Conservation (phyloP, 2,329 filamentous ascomycete species). For the Microdochium paspali region DNA sequence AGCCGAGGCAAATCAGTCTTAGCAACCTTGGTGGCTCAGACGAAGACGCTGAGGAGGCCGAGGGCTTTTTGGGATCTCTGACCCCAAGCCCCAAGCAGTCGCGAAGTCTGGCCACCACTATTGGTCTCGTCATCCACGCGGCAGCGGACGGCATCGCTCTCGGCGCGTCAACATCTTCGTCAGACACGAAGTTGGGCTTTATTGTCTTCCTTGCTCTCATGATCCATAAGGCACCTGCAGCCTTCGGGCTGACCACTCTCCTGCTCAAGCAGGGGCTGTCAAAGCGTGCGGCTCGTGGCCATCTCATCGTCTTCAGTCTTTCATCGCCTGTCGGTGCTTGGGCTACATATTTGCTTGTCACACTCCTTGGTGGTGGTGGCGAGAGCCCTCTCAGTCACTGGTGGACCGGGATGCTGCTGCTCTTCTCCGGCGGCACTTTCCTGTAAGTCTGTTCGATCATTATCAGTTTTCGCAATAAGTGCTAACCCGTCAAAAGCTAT, state of each 20-base stretch:
- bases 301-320: constrained; percentile 84
- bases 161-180: constrained; percentile 74
- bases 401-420: constrained; percentile 83
- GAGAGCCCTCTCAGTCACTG: constrained; percentile 60
- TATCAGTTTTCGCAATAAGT: background rate
- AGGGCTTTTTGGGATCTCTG: constrained; percentile 49
- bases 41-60: constrained; percentile 44
- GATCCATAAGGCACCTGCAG: constrained; percentile 93
- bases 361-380: constrained; percentile 56
- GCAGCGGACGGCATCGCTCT: constrained; percentile 93
- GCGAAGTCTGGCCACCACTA: constrained; percentile 71
- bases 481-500: constrained; percentile 47
- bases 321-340: constrained; percentile 83
- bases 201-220: constrained; percentile 96
- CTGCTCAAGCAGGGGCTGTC: constrained; percentile 84
- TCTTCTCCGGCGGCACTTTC: constrained; percentile 96
- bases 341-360: constrained; percentile 71
- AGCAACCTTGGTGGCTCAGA: constrained; percentile 60
- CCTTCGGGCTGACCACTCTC: constrained; percentile 87
- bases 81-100: constrained; percentile 48
- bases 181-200: constrained; percentile 68
- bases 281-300: constrained; percentile 74
- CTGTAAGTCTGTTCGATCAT: constrained; percentile 55
- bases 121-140: constrained; percentile 91
- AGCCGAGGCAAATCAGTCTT: constrained; percentile 78